Base-by-base conservation (phyloP, 257 asterid species). In the Nicotiana otophora region DNA sequence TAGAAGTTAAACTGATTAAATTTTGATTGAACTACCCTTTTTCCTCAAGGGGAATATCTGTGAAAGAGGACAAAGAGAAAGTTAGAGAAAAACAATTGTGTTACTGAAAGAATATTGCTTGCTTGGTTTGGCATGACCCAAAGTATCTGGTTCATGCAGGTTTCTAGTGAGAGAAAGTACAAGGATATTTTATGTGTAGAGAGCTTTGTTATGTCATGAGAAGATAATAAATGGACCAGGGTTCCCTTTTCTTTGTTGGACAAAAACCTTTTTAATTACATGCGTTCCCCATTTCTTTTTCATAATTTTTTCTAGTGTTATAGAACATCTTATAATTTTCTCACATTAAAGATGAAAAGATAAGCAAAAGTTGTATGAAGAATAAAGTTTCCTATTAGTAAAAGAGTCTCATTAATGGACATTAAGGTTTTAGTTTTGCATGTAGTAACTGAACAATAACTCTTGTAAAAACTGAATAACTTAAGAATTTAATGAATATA, bases 121-220 rank as follows among this genome's bases (percentile, higher is more conserved):
- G 80, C 26, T 74, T 75, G 80, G 80, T 75, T 75, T 75, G 28
- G 80, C 80, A 51, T 74, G 63, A 75, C 28, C 63, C 80, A 75
- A 51, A 16, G 80, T 75, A 75, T 75, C 80, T 4, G 80, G 46
- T 75, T 75, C 80, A 23, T 75, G 80, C 80, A 51, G 80, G 80
- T 28, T 42, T 75, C 80, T 15, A 75, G 63, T 51, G 80, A 48
- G 42, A 75, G 80, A 75, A 12, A 51, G 5, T 75, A 51, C 46
- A 23, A 51, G 63, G 80, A 51, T 46, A 72, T 23, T 46, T 46
- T 20, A 12, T 23, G 61, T 23, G 15, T 72, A 72, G 36, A 72
- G 39, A 60, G 46, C 51, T 75, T 75, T 48, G 15, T 75, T 26
- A 20, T 51, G 80, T 74, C 80, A 75, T 75, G 80, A 75, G 80